Conservation (phyloP, 805 yeast genomes). For the Pichia eremophila region DNA sequence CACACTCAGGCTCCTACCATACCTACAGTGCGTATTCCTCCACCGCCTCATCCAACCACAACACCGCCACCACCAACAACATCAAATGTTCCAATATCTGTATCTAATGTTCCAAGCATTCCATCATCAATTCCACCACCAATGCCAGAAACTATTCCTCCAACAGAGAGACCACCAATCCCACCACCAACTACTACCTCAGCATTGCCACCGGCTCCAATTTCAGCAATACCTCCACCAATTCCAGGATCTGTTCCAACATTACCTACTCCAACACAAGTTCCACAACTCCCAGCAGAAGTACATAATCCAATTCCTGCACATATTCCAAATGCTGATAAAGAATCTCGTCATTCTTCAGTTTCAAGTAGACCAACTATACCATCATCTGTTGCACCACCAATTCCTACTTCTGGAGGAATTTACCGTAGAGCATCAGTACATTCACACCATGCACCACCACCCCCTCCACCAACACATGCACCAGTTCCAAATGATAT, state of each 20-base stretch:
- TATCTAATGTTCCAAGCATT: constrained; percentile 1
- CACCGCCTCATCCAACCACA: background rate
- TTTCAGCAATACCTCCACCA: constrained; percentile 7
- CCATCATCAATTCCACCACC: constrained; percentile 14
- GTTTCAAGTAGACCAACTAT: background rate
- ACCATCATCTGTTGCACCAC: background rate
- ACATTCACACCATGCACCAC: constrained; percentile 11
- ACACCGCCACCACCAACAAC: background rate
- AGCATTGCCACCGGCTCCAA: background rate
- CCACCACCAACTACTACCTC: constrained; percentile 7
- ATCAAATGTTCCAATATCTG: background rate
- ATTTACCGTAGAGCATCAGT: background rate
- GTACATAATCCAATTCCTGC: background rate
- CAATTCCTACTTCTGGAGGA: background rate
- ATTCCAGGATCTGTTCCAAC: constrained; percentile 19
- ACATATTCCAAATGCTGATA: background rate
- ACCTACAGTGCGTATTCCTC: background rate
- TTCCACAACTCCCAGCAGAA: background rate
- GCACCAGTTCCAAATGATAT: background rate
- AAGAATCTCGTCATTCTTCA: background rate
- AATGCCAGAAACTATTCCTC: constrained; percentile 9
- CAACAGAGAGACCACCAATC: constrained; percentile 5
- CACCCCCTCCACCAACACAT: constrained; percentile 9
- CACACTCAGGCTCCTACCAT: background rate
- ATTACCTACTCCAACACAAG: constrained; percentile 11